A percentile compares a stretch with the other conserved stretches of the same genome.
Evolutionary conservation across 2,329 filamentous ascomycete genomes (phyloP).

Genomic region (Magnaporthales sp.): DNA sequence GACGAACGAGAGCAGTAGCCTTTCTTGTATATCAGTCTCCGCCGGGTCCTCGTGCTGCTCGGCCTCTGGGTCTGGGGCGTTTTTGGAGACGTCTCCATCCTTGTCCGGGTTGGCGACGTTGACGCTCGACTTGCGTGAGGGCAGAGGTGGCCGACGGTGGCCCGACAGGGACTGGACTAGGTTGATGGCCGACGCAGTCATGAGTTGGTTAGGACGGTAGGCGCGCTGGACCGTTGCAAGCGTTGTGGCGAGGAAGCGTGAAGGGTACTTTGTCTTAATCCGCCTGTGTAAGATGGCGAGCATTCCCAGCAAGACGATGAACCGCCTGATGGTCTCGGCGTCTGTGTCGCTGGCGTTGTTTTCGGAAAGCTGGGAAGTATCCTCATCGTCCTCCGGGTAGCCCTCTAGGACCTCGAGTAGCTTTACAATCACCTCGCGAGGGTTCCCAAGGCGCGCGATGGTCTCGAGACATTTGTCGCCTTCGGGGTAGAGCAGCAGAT

Average conservation of each 20-base stretch:
- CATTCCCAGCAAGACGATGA: slow-evolving; percentile 62
- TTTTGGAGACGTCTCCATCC: slow-evolving; percentile 44
- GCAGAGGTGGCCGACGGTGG: slow-evolving; percentile 54
- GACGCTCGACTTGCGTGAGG: slow-evolving; percentile 49
- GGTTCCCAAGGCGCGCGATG: slow-evolving; percentile 70
- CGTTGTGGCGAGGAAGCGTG: slow-evolving; percentile 69
- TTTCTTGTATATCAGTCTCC: slow-evolving; percentile 53
- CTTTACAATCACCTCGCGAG: slow-evolving; percentile 73
- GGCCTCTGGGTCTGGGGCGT: slow-evolving; percentile 54
- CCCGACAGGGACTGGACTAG: slow-evolving; percentile 62
- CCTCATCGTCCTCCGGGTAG: slow-evolving; percentile 39
- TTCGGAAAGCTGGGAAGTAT: slow-evolving; percentile 9
- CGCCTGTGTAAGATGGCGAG: slow-evolving; percentile 64
- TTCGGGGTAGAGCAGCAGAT: slow-evolving; percentile 58
- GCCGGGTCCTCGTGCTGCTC: slow-evolving; percentile 47
- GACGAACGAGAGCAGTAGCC: slow-evolving; percentile 66
- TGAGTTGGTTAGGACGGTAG: slow-evolving; percentile 57
- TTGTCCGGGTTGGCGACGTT: slow-evolving; percentile 45
- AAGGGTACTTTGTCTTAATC: slow-evolving; percentile 70
- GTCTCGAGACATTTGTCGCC: slow-evolving; percentile 65
- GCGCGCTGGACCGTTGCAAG: slow-evolving; percentile 61
- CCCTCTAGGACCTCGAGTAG: slow-evolving; percentile 63
- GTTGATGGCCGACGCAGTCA: slow-evolving; percentile 61
- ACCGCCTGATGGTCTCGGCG: slow-evolving; percentile 26
- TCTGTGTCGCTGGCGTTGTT: slow-evolving; percentile 13